Conservation (phyloP, 768 basidiomycete genomes). For the Grammothele lineata region DNA sequence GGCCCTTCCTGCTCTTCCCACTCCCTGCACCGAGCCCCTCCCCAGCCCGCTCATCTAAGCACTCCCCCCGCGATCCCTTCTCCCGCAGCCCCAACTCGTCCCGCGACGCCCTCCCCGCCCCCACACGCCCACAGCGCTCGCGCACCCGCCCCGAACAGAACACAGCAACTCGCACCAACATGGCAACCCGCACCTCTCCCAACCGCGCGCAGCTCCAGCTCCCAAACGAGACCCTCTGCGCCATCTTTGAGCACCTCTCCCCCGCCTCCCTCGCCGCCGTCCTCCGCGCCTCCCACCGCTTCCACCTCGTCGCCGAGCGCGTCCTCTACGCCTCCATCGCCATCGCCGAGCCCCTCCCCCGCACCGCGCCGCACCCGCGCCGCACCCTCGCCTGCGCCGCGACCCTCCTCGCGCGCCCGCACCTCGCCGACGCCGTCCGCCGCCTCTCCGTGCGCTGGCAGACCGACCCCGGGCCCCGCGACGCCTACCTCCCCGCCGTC, state of each 20-base stretch:
- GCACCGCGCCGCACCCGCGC: conserved; percentile 32
- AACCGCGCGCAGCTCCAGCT: too few relatives aligned
- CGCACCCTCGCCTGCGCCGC: conserved; percentile 49
- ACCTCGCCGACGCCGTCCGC: conserved; percentile 43
- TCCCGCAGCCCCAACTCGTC: too few relatives aligned
- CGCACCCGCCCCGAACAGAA: background rate
- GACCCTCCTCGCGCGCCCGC: conserved; percentile 41
- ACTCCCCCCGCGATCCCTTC: background rate
- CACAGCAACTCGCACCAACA: background rate
- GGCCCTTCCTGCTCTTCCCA: background rate
- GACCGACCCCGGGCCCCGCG: conserved; percentile 30
- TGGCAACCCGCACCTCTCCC: conserved; percentile 10
- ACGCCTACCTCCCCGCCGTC: conserved; percentile 20
- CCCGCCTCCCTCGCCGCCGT: conserved; percentile 33
- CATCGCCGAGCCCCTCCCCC: conserved; percentile 45
- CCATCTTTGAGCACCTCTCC: conserved; percentile 39
- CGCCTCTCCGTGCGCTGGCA: conserved; percentile 55
- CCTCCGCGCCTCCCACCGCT: conserved; percentile 40
- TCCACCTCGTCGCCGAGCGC: conserved; percentile 50
- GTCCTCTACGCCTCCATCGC: conserved; percentile 50
- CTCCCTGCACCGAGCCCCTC: background rate
- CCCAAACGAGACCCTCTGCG: conserved; percentile 53
- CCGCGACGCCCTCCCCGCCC: conserved; percentile 1
- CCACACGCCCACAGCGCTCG: too few relatives aligned
- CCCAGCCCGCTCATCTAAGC: background rate